Percentiles rank a stretch among this genome's conserved stretches.
Evolutionary conservation across 345 rosid genomes (phyloP).

Genomic region (Corchorus capsularis): DNA sequence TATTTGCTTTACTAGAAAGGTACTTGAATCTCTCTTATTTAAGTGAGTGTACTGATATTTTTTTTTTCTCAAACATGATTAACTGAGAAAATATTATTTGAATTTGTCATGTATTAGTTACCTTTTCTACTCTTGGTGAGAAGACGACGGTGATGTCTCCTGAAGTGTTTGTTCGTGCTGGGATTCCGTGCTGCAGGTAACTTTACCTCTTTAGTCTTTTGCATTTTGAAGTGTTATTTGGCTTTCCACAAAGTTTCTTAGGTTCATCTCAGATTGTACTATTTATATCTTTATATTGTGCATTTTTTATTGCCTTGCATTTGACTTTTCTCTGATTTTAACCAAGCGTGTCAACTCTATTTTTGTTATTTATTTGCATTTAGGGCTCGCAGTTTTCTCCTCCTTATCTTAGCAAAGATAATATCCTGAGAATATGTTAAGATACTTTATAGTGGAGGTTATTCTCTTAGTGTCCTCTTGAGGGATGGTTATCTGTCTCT

Average conservation of each 20-base stretch:
- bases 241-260: slow-evolving; percentile 14
- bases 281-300: neutral
- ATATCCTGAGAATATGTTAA: neutral
- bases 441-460: neutral
- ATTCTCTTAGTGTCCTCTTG: neutral
- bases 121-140: slow-evolving; percentile 89
- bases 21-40: neutral
- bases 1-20: slow-evolving; percentile 15
- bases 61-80: slow-evolving; percentile 6
- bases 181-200: slow-evolving; percentile 99
- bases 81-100: slow-evolving; percentile 16
- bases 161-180: slow-evolving; percentile 85
- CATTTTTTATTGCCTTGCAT: neutral
- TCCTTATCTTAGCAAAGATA: neutral
- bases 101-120: slow-evolving; percentile 51
- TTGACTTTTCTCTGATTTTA: neutral
- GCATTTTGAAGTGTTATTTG: neutral
- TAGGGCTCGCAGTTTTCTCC: neutral
- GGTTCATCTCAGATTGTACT: slow-evolving; percentile 14
- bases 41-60: slow-evolving; percentile 8
- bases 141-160: slow-evolving; percentile 98
- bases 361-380: neutral
- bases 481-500: slow-evolving; percentile 1
- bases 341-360: neutral
- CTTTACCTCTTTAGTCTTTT: neutral